Percentiles rank a stretch among this genome's conserved stretches.
These are phyloP conservation scores for Dactylellina leptospora DNA, from an alignment of 2,329 filamentous ascomycete genomes.

Conservation along the genomic window DNA sequence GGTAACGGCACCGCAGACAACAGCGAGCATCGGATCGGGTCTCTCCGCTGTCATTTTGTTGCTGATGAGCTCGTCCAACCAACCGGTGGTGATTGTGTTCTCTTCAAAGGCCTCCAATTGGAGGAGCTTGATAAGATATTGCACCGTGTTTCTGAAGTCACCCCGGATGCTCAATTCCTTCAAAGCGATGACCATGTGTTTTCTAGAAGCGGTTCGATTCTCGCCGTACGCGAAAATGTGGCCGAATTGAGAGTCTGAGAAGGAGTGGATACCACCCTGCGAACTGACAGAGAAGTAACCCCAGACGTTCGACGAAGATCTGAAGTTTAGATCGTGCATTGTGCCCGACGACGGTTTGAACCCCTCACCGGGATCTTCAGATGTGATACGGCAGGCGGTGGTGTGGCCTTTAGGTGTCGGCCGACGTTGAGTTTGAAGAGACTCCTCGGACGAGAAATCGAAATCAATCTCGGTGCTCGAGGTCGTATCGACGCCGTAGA, in stretches of 20 bases:
- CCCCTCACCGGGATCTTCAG: constrained; percentile 96
- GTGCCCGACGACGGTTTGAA: constrained; percentile 99
- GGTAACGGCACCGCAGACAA: constrained; percentile 92
- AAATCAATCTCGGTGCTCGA: constrained; percentile 90
- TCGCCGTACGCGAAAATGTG: constrained; percentile 99
- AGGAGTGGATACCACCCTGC: constrained; percentile 96
- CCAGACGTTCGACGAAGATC: constrained; percentile 98
- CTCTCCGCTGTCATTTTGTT: constrained; percentile 97
- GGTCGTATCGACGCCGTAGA: constrained; percentile 95
- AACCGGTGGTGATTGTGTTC: constrained; percentile 98
- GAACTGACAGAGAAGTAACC: constrained; percentile 99
- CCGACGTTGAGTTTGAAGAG: constrained; percentile 82
- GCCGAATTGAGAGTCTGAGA: constrained; percentile 98
- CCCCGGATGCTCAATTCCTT: constrained; percentile 99
- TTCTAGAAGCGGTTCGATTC: constrained; percentile 92
- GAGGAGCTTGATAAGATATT: constrained; percentile 97
- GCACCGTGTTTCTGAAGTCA: constrained; percentile 97
- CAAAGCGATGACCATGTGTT: constrained; percentile 98
- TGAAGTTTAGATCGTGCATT: constrained; percentile 99
- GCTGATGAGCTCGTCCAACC: constrained; percentile 97
- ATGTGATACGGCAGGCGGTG: constrained; percentile 98
- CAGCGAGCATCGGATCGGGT: constrained; percentile 90
- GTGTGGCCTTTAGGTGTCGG: constrained; percentile 95
- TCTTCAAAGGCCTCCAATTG: constrained; percentile 98
- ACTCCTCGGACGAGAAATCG: constrained; percentile 88